Evolutionary conservation across 805 yeast genomes (phyloP), one percentile per base, ranked within the genome.

Genomic region (Metschnikowia cubensis): DNA sequence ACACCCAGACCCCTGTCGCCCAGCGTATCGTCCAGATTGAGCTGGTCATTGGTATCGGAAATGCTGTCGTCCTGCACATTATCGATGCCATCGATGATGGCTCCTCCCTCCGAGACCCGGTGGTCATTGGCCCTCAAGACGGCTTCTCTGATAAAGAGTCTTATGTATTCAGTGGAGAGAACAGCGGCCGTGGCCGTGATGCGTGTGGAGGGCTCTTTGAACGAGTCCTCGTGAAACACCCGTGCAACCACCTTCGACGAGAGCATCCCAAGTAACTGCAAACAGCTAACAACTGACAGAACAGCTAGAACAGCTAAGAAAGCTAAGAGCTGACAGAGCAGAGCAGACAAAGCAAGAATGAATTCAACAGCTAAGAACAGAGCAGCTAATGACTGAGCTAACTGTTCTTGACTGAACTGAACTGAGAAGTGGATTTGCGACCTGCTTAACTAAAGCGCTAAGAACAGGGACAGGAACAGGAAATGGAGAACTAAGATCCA

Each of bases 81-180:
- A 49, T 69, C 75, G 13, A 70, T 68, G 2, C 70, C 71, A 51
- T 70, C 75, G 1, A 66, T 67, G 14, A 54, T 58, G 14, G 53
- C 47, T 35, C 53, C 63, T 20, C 60, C 66, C 39, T 73, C 76
- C 14, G 59, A 53, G 10, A 65, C 37, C 33, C 83, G 59, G 43
- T 75, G 80, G 50, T 81, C 83, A 54, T 82, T 81, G 8, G 87
- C 75, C 50, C 88, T 59, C 6, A 76, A 59, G 2, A 82, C 71
- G 0, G 87, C 87, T 60, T 83, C 88, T 42, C 74, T 72, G 14
- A 83, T 74, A 58, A 83, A 83, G 59, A 82, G 67, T 37, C 75
- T 65, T 17, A 81, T 70, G 59, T 83, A 83, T 57, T 81, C 84
- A 1, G 82, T 63, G 2, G 81, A 72, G 14, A 80, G 62, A 39